Conservation (phyloP, 2,329 filamentous ascomycete species). For the Hypoxylon sp. region DNA sequence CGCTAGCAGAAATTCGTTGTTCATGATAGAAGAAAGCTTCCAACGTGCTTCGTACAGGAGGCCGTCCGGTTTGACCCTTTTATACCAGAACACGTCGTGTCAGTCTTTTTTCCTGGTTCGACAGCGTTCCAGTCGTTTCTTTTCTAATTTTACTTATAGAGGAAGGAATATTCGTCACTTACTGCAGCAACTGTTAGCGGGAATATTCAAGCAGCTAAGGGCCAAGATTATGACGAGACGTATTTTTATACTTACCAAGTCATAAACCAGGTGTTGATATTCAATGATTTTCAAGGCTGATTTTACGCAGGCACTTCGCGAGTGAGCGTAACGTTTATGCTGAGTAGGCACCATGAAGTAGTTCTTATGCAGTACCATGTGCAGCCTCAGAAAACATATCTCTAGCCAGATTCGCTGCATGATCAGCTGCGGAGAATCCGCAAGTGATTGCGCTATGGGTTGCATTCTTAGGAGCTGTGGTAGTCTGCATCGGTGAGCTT, state of each 20-base stretch:
- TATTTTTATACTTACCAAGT: conserved; percentile 52
- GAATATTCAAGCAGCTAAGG: neutral
- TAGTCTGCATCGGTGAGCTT: conserved; percentile 25
- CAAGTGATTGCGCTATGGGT: conserved; percentile 54
- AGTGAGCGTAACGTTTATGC: conserved; percentile 56
- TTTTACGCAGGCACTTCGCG: conserved; percentile 59
- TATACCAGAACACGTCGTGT: neutral
- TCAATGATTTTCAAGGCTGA: conserved; percentile 62
- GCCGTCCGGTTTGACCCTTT: conserved; percentile 54
- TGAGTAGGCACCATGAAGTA: conserved; percentile 57
- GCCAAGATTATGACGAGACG: neutral
- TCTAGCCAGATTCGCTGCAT: conserved; percentile 65
- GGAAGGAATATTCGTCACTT: neutral
- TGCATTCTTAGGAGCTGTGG: conserved; percentile 40
- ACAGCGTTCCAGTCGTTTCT: neutral
- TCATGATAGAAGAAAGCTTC: conserved; percentile 60
- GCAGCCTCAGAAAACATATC: conserved; percentile 63
- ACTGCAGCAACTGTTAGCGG: neutral
- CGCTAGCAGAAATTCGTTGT: conserved; percentile 62
- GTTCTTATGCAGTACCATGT: conserved; percentile 65
- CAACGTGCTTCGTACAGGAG: conserved; percentile 59
- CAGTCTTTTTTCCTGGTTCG: neutral
- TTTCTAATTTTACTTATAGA: too few species aligned
- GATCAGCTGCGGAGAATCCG: conserved; percentile 62
- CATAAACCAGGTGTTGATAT: conserved; percentile 62